Evolutionary conservation across 768 basidiomycete genomes (phyloP).

Genomic region (Leccinum imitatum): DNA sequence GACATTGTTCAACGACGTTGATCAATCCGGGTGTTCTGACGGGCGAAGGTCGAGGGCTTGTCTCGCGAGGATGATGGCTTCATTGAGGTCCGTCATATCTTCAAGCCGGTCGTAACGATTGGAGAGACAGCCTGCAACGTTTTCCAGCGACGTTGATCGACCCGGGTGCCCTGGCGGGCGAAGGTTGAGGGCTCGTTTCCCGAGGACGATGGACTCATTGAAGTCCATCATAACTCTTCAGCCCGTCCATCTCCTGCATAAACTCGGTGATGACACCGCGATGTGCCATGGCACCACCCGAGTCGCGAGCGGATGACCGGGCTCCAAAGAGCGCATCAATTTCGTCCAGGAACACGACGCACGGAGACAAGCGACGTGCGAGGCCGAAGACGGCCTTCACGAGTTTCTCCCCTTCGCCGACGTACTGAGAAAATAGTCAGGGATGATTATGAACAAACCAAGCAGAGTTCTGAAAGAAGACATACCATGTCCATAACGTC

Average conservation of each 20-base stretch:
- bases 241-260: conserved; percentile 96
- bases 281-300: conserved; percentile 79
- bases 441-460: conserved; percentile 1
- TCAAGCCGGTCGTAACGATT: no score
- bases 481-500: conserved; percentile 96
- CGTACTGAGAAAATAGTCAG: conserved; percentile 51
- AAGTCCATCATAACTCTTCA: conserved; percentile 43
- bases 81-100: no score
- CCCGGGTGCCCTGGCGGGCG: no score
- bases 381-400: conserved; percentile 88
- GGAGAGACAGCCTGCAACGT: no score
- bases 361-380: conserved; percentile 82
- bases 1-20: no score
- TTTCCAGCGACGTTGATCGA: no score
- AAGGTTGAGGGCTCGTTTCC: no score
- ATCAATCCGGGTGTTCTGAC: no score
- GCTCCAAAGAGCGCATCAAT: conserved; percentile 92
- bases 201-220: no score
- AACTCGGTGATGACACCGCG: conserved; percentile 88
- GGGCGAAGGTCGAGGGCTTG: no score
- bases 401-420: conserved; percentile 87
- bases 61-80: no score
- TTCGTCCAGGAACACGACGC: conserved; percentile 93
- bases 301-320: conserved; percentile 71
- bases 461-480: conserved; percentile 2